These are phyloP conservation scores for Colletotrichum sp. DNA, from an alignment of 2,329 filamentous ascomycete genomes.

Conservation along the genomic window DNA sequence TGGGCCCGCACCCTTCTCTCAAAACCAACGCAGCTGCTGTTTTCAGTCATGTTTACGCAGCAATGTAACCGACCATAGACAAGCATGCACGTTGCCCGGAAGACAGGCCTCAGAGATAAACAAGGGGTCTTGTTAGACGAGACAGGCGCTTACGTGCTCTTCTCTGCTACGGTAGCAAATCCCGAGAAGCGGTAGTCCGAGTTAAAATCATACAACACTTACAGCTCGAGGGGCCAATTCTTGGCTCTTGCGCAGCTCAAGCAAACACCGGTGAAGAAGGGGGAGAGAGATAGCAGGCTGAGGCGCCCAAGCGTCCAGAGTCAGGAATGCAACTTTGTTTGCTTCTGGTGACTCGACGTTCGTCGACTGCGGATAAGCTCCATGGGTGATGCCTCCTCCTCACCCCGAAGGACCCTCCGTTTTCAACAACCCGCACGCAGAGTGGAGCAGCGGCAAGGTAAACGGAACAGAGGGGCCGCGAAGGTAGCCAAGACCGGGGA, in stretches of 20 bases:
- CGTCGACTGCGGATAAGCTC: neutral
- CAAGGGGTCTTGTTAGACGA: neutral
- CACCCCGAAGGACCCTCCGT: neutral
- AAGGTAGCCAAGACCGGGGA: slow-evolving; percentile 1
- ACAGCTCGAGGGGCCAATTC: neutral
- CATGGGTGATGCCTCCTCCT: slow-evolving; percentile 5
- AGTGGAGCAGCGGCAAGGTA: neutral
- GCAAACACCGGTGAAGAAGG: neutral
- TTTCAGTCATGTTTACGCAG: neutral
- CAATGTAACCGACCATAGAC: neutral
- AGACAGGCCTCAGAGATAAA: neutral
- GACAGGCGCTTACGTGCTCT: neutral
- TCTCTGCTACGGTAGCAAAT: neutral
- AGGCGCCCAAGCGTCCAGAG: neutral
- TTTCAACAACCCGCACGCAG: neutral
- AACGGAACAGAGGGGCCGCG: neutral
- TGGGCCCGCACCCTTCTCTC: neutral
- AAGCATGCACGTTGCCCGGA: neutral
- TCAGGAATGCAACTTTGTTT: neutral
- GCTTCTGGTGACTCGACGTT: neutral
- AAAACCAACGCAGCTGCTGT: neutral
- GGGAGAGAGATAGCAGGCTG: neutral
- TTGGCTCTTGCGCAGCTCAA: neutral
- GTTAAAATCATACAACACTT: neutral
- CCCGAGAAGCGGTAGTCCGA: neutral